These are phyloP conservation scores for Avena eriantha DNA, from an alignment of 176 grass and related monocot species.

Conservation along the genomic window DNA sequence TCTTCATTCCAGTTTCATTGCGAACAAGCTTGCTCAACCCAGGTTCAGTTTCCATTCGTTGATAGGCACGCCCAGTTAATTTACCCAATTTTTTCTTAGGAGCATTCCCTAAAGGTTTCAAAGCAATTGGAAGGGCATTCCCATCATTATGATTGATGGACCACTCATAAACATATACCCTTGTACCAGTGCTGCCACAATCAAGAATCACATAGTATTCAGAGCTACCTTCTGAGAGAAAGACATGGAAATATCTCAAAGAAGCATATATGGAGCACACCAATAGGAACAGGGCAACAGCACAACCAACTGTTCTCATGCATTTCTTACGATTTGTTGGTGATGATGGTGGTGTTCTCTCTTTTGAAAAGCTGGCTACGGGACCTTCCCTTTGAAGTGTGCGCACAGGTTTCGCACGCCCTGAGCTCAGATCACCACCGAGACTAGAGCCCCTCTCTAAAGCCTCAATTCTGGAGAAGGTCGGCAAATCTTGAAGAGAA, in stretches of 20 bases:
- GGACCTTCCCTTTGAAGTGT: conserved; percentile 72
- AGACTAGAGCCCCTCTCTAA: conserved; percentile 60
- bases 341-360: conserved; percentile 69
- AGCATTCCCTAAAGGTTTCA: conserved; percentile 77
- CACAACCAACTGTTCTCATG: conserved; percentile 53
- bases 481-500: conserved; percentile 87
- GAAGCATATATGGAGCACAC: conserved; percentile 64
- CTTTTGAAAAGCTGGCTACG: conserved; percentile 88
- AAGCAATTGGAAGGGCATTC: conserved; percentile 71
- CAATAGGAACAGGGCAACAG: conserved; percentile 57
- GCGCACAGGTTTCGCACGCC: conserved; percentile 62
- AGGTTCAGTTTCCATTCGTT: conserved; percentile 97
- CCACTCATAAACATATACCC: conserved; percentile 95
- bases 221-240: conserved; percentile 71
- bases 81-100: conserved; percentile 70
- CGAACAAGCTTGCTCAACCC: conserved; percentile 91
- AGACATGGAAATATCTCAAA: conserved; percentile 71
- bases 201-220: conserved; percentile 98
- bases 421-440: conserved; percentile 61
- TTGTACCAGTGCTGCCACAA: conserved; percentile 95
- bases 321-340: conserved; percentile 89
- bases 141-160: conserved; percentile 68
- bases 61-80: conserved; percentile 82
- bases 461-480: conserved; percentile 67
- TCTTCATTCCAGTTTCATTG: conserved; percentile 81